Evolutionary conservation across 1,284 basidiomycete genomes (phyloP).

Genomic region (Malassezia furfur): DNA sequence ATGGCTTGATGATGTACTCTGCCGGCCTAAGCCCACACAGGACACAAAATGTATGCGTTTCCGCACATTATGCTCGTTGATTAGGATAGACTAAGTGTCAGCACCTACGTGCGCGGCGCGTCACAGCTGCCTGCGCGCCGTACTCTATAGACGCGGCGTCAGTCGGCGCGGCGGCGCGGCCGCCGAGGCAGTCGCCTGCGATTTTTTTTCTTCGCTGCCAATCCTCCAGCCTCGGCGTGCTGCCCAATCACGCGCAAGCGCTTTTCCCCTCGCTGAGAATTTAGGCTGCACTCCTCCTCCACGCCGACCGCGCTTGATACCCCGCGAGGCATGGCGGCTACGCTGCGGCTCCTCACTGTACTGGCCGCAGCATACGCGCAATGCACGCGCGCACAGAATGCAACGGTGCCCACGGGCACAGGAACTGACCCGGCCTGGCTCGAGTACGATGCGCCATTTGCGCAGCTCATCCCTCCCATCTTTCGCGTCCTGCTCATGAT

Average conservation of each 20-base stretch:
- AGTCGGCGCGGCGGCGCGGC: too few relatives aligned
- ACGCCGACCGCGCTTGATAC: neutral
- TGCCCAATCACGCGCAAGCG: too few relatives aligned
- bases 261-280: too few relatives aligned
- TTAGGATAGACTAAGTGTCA: too few relatives aligned
- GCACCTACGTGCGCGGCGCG: too few relatives aligned
- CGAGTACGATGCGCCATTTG: conserved; percentile 23
- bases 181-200: too few relatives aligned
- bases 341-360: neutral
- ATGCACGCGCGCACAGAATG: neutral
- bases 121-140: too few relatives aligned
- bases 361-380: neutral
- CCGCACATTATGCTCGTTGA: neutral
- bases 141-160: neutral
- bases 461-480: conserved; percentile 36
- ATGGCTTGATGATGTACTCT: conserved; percentile 10
- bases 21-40: conserved; percentile 10
- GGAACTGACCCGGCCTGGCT: neutral
- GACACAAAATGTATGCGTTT: conserved; percentile 12
- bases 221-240: neutral
- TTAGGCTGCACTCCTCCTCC: too few relatives aligned
- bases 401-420: neutral
- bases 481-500: conserved; percentile 42
- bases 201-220: too few relatives aligned
- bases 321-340: neutral